Conservation (phyloP, 305 asterid species). For the Fraxinus platypoda region DNA sequence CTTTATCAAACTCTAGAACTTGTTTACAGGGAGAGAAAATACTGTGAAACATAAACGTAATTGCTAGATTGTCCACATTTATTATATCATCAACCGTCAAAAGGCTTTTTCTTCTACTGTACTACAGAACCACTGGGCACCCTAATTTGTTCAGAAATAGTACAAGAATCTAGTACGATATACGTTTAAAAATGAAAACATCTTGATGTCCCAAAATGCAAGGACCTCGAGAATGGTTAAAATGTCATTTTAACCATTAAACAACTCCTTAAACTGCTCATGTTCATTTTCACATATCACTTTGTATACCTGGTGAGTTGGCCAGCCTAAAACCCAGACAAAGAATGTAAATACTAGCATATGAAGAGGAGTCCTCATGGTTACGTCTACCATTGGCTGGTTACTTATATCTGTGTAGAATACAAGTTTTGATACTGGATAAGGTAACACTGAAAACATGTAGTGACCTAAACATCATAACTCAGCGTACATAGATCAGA, state of each 20-base stretch:
- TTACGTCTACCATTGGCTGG: too few relatives aligned
- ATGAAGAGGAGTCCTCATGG: neutral
- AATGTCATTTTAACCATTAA: neutral
- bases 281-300: neutral
- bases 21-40: neutral
- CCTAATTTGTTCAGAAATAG: neutral
- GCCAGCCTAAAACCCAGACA: neutral
- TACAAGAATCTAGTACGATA: neutral
- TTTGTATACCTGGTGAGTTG: neutral
- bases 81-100: too few relatives aligned
- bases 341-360: neutral
- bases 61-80: neutral
- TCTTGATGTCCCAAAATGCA: neutral
- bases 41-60: neutral
- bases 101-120: neutral
- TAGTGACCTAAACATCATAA: too few relatives aligned
- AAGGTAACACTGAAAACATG: too few relatives aligned
- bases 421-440: too few relatives aligned
- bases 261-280: neutral
- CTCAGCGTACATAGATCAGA: neutral
- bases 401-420: too few relatives aligned
- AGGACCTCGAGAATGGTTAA: neutral
- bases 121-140: neutral
- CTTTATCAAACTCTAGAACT: neutral
- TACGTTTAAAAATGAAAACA: neutral